Evolutionary conservation across 2,329 filamentous ascomycete genomes (phyloP).

Genomic region (Lachnellula hyalina): DNA sequence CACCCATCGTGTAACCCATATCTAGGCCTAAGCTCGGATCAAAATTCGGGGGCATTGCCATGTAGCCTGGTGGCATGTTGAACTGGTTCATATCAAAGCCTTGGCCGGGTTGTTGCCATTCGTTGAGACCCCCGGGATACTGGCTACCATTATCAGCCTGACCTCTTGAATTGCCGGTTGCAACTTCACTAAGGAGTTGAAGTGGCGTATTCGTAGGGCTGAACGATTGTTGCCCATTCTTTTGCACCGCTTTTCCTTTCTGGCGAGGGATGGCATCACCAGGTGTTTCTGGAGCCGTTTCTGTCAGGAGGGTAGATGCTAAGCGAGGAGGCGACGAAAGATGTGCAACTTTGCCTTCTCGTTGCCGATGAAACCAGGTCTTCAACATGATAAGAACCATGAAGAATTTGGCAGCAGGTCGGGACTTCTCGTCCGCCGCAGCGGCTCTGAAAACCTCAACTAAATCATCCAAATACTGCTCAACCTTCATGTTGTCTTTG

Average conservation of each 20-base stretch:
- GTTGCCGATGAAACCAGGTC: conserved; percentile 46
- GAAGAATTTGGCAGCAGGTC: conserved; percentile 64
- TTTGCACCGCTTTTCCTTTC: conserved; percentile 14
- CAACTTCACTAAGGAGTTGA: conserved; percentile 38
- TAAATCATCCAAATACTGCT: conserved; percentile 64
- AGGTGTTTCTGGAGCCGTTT: background rate
- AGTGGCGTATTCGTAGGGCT: conserved; percentile 32
- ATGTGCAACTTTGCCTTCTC: conserved; percentile 20
- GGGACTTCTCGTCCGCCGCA: conserved; percentile 57
- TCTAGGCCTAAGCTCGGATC: conserved; percentile 28
- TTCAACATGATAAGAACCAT: conserved; percentile 66
- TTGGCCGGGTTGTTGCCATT: conserved; percentile 16
- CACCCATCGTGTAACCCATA: conserved; percentile 26
- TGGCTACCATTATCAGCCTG: conserved; percentile 21
- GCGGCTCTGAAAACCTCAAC: conserved; percentile 62
- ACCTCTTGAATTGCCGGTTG: conserved; percentile 30
- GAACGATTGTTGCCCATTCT: conserved; percentile 22
- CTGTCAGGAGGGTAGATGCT: conserved; percentile 1
- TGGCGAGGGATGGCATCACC: conserved; percentile 4
- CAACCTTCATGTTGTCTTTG: conserved; percentile 59
- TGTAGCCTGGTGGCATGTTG: conserved; percentile 11
- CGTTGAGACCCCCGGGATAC: conserved; percentile 16
- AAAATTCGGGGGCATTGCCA: conserved; percentile 18
- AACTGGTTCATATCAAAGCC: conserved; percentile 16
- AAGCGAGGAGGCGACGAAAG: background rate